phyloP scores from a whole-genome alignment of 75 land plant genomes.

The Gnetum montanum region DNA sequence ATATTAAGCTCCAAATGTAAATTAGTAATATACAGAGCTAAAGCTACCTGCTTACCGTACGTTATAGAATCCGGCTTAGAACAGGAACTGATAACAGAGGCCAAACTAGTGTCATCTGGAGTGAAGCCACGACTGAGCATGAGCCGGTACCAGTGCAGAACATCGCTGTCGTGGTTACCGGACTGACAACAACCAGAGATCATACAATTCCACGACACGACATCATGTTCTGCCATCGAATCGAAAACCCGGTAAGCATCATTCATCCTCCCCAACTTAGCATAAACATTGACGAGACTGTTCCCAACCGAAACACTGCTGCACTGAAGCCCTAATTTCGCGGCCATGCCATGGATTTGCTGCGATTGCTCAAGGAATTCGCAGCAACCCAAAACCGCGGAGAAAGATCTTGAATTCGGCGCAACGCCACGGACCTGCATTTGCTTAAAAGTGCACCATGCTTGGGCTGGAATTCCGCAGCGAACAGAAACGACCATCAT shows the following conservation, averaged over 20 bases:
- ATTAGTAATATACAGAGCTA: no score
- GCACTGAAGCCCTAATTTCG: conserved; percentile 6
- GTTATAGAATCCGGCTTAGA: conserved; percentile 16
- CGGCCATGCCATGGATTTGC: conserved; percentile 9
- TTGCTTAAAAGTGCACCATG: conserved; percentile 2
- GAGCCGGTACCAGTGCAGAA: conserved; percentile 21
- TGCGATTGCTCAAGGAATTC: not conserved
- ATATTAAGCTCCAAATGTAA: no score
- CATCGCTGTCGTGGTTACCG: conserved; percentile 22
- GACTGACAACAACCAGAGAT: conserved; percentile 42
- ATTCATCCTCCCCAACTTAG: conserved; percentile 8
- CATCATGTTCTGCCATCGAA: conserved; percentile 6
- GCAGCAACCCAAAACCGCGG: conserved; percentile 1
- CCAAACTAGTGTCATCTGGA: conserved; percentile 32
- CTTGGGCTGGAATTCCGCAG: conserved; percentile 1
- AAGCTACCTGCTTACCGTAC: conserved; percentile 11
- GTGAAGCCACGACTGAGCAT: conserved; percentile 26
- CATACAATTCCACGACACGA: conserved; percentile 48
- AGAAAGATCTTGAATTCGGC: conserved; percentile 9
- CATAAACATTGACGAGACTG: conserved; percentile 20
- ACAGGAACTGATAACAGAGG: conserved; percentile 47
- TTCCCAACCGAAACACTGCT: conserved; percentile 12
- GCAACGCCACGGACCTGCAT: conserved; percentile 5
- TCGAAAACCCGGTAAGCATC: conserved; percentile 12
- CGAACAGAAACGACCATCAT: conserved; percentile 13